Percentiles rank a stretch among this genome's conserved stretches.
Evolutionary conservation across 2,329 filamentous ascomycete species (phyloP).

Genomic region (Ophiosphaerella herpotricha): DNA sequence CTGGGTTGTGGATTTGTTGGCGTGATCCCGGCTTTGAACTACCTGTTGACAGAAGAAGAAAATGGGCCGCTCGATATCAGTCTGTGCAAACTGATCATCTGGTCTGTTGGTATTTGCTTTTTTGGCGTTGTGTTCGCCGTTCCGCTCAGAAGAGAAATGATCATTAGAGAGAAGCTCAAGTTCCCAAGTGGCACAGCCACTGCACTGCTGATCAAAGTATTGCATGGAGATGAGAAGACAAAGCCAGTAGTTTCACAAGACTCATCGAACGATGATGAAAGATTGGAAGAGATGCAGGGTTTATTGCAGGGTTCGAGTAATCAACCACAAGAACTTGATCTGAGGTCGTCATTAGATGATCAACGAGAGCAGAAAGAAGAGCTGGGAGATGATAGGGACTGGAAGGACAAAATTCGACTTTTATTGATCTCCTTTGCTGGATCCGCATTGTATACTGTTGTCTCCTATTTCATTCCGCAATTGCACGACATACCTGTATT

Average conservation of each 20-base stretch:
- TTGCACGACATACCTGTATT: constrained; percentile 87
- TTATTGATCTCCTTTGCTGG: constrained; percentile 63
- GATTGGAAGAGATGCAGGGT: constrained; percentile 41
- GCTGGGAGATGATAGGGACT: constrained; percentile 53
- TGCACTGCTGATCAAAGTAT: constrained; percentile 85
- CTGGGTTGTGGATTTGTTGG: constrained; percentile 94
- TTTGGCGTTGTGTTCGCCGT: constrained; percentile 98
- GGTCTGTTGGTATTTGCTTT: constrained; percentile 91
- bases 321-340: constrained; percentile 26
- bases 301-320: constrained; percentile 35
- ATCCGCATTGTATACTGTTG: constrained; percentile 69
- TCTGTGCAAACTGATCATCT: constrained; percentile 79
- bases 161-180: constrained; percentile 87
- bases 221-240: constrained; percentile 67
- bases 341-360: constrained; percentile 21
- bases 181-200: constrained; percentile 97
- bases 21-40: constrained; percentile 91
- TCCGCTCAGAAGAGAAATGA: constrained; percentile 85
- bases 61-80: constrained; percentile 74
- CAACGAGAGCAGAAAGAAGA: constrained; percentile 27
- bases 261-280: constrained; percentile 1
- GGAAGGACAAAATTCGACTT: constrained; percentile 65
- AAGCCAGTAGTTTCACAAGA: constrained; percentile 10
- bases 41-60: constrained; percentile 76
- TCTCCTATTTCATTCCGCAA: constrained; percentile 87